Evolutionary conservation across 2,329 filamentous ascomycete species (phyloP).

Genomic region (Xenosphaeropsis pyriputrescens): DNA sequence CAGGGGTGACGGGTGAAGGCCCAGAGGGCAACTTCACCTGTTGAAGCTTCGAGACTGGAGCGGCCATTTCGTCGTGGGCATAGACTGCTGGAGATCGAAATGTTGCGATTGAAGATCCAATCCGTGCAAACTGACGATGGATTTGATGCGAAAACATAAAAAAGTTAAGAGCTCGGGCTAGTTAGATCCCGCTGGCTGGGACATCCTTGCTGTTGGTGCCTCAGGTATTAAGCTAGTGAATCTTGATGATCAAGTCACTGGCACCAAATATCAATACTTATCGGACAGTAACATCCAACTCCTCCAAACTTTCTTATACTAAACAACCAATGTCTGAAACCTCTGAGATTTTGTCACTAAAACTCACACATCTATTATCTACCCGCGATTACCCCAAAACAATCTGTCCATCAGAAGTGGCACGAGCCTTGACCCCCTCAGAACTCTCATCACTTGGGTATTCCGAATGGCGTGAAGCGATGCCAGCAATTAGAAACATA

Average conservation of each 20-base stretch:
- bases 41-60: slow-evolving; percentile 15
- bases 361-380: slow-evolving; percentile 1
- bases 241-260: not conserved
- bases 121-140: not conserved
- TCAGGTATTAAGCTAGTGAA: not conserved
- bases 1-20: slow-evolving; percentile 70
- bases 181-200: not conserved
- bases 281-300: not conserved
- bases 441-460: not conserved
- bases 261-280: not conserved
- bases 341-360: not conserved
- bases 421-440: slow-evolving; percentile 1
- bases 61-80: slow-evolving; percentile 12
- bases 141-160: not conserved
- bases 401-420: slow-evolving; percentile 7
- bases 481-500: slow-evolving; percentile 2
- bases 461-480: slow-evolving; percentile 3
- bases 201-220: not conserved
- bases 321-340: no score
- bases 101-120: not conserved
- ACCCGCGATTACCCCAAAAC: slow-evolving; percentile 3
- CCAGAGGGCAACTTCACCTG: slow-evolving; percentile 73
- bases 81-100: slow-evolving; percentile 1
- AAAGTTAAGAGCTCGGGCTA: not conserved
- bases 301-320: not conserved